A percentile compares a stretch with the other conserved stretches of the same genome.
Conservation (phyloP, 306 rosid species). For the Cicer bijugum region DNA sequence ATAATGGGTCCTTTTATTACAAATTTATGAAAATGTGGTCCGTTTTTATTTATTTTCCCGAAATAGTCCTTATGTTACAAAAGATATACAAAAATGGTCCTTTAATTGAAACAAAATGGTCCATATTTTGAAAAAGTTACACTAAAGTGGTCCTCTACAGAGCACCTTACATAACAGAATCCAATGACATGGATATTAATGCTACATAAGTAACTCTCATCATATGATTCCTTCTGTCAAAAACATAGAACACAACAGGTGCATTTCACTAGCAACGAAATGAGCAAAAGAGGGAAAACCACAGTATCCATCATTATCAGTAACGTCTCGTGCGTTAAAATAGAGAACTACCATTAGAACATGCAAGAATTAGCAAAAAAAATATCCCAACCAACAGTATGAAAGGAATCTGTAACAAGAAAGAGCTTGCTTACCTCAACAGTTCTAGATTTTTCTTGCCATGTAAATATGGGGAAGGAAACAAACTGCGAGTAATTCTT, state of each 20-base stretch:
- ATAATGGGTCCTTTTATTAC: background rate
- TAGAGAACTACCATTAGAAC: background rate
- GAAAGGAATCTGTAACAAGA: background rate
- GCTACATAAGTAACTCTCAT: slow-evolving; percentile 4
- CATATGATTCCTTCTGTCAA: slow-evolving; percentile 6
- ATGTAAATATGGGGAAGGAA: slow-evolving; percentile 93
- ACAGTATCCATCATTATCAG: background rate
- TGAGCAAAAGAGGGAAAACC: background rate
- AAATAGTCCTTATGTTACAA: background rate
- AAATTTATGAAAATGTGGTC: background rate
- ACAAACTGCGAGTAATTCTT: slow-evolving; percentile 98
- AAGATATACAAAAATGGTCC: background rate
- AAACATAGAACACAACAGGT: background rate
- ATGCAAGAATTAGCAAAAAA: background rate
- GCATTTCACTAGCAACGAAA: background rate
- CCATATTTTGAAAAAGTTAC: background rate
- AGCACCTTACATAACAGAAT: background rate
- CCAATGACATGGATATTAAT: background rate
- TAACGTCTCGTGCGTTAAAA: background rate
- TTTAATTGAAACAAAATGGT: background rate
- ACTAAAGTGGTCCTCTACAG: background rate
- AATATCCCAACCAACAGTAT: slow-evolving; percentile 8
- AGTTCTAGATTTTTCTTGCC: slow-evolving; percentile 93
- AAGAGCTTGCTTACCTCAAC: slow-evolving; percentile 68
- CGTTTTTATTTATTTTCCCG: too few species aligned